These are phyloP conservation scores for Diophrys sp. DNA, from an alignment of 73 alveolate genomes.

Conservation along the genomic window DNA sequence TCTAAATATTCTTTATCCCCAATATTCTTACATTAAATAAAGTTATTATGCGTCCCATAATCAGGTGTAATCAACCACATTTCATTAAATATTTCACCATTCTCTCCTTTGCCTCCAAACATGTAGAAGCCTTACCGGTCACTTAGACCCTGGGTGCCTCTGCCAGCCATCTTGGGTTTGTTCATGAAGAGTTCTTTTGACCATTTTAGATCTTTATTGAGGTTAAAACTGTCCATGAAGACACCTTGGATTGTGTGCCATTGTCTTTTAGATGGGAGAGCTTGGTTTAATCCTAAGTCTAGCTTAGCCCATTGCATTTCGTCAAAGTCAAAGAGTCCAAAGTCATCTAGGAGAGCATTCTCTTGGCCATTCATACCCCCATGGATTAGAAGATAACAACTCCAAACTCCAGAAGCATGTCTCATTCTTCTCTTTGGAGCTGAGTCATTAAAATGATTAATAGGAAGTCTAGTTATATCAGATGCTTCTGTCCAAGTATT, in stretches of 20 bases:
- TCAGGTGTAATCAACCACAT: slow-evolving; percentile 3
- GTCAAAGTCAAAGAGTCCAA: slow-evolving; percentile 35
- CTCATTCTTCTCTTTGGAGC: slow-evolving; percentile 42
- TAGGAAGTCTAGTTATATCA: too few relatives aligned
- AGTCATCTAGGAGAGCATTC: slow-evolving; percentile 15
- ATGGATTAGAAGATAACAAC: slow-evolving; percentile 22
- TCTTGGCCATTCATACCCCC: slow-evolving; percentile 47
- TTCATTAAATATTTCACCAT: not conserved
- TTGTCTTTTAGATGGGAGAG: too few relatives aligned
- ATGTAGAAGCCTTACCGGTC: slow-evolving; percentile 10
- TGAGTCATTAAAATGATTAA: not conserved
- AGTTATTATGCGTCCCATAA: not conserved
- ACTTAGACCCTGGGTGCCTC: too few relatives aligned
- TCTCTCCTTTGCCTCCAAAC: slow-evolving; percentile 17
- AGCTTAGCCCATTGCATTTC: slow-evolving; percentile 18
- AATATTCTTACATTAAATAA: not conserved
- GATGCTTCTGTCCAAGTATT: not conserved
- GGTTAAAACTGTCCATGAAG: too few relatives aligned
- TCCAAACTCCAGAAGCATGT: slow-evolving; percentile 22
- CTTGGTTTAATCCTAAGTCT: not conserved
- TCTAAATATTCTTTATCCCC: not conserved
- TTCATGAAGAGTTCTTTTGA: too few relatives aligned
- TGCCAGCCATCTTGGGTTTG: too few relatives aligned
- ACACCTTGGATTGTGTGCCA: too few relatives aligned
- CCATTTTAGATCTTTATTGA: too few relatives aligned